phyloP scores from a whole-genome alignment of 2,329 filamentous ascomycete genomes.

The Paraphoma chrysanthemicola region DNA sequence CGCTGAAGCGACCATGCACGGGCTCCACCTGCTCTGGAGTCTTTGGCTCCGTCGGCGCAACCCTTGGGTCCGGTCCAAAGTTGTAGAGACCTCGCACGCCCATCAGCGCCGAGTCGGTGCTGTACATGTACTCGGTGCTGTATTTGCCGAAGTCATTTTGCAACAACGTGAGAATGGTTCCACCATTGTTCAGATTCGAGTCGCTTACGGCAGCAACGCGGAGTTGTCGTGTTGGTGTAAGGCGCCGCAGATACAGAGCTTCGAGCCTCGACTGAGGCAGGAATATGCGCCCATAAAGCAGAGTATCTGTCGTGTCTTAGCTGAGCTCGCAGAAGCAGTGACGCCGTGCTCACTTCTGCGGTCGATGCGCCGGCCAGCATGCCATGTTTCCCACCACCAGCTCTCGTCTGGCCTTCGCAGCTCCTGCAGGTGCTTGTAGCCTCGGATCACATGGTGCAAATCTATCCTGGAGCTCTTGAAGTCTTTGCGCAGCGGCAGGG shows the following conservation, averaged over 20 bases:
- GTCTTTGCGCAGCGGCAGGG: conserved; percentile 72
- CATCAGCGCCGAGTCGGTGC: conserved; percentile 88
- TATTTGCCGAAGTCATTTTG: conserved; percentile 89
- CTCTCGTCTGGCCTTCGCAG: conserved; percentile 61
- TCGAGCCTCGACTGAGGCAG: conserved; percentile 86
- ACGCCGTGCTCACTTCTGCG: conserved; percentile 50
- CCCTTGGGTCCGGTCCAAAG: conserved; percentile 76
- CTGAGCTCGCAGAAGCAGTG: conserved; percentile 9
- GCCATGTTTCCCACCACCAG: conserved; percentile 63
- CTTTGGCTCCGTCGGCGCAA: conserved; percentile 30
- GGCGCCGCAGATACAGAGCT: conserved; percentile 79
- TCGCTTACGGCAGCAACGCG: conserved; percentile 82
- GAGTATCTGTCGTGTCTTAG: conserved; percentile 55
- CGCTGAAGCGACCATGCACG: conserved; percentile 83
- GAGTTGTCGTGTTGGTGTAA: conserved; percentile 79
- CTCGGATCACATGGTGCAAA: conserved; percentile 77
- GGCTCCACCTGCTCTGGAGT: conserved; percentile 53
- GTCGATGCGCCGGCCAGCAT: conserved; percentile 57
- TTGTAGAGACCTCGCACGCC: conserved; percentile 92
- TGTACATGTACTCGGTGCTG: conserved; percentile 87
- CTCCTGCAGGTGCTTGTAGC: conserved; percentile 80
- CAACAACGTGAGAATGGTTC: conserved; percentile 74
- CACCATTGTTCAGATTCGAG: conserved; percentile 73
- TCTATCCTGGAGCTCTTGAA: conserved; percentile 78
- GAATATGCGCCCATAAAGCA: conserved; percentile 81